Evolutionary conservation across 495 filamentous ascomycete species (phyloP), one percentile per base, ranked within the genome.

Genomic region (Hypoxylon cercidicola): DNA sequence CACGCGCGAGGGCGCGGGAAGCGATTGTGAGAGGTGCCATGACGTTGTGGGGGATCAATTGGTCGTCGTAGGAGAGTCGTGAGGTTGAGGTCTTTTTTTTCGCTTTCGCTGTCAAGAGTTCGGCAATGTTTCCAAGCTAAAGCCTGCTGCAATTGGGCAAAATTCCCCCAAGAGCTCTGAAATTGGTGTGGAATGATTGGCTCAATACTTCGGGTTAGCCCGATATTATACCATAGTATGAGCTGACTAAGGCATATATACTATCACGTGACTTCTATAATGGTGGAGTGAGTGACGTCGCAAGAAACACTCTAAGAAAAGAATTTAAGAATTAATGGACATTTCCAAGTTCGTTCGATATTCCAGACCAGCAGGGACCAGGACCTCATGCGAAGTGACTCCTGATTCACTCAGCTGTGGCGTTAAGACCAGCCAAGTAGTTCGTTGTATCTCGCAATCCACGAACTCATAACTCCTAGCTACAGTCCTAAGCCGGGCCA

Each of bases 71-170:
- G 55, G 44, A 58, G 55, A 45, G 56, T 72, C 71, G 72, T 63
- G 53, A 56, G 62, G 69, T 78, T 82, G 79, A 81, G 79, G 77
- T 80, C 77, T 81, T 81, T 79, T 25, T 80, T 79, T 71, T 68
- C 60, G 68, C 70, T 69, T 71, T 74, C 60, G 70, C n/a, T n/a
- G n/a, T n/a, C 56, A 71, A 66, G 64, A 64, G 56, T 66, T 69
- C 52, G 61, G 64, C 44, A 58, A 64, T 66, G 60, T 67, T 59
- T 63, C 58, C 32, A 62, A 49, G 44, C 56, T 63, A 64, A 69
- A 46, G 59, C 55, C 43, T 30, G 32, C 44, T 25, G 40, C 40
- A 34, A 52, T 62, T 52, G 63, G 15, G 25, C 60, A 61, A 69
- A 64, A 49, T 49, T 50, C 30, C 30, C 30, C 16, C 35, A 54